Evolutionary conservation across 192 early-diverging fungal genomes (phyloP).

Genomic region (Rhizophagus clarus): DNA sequence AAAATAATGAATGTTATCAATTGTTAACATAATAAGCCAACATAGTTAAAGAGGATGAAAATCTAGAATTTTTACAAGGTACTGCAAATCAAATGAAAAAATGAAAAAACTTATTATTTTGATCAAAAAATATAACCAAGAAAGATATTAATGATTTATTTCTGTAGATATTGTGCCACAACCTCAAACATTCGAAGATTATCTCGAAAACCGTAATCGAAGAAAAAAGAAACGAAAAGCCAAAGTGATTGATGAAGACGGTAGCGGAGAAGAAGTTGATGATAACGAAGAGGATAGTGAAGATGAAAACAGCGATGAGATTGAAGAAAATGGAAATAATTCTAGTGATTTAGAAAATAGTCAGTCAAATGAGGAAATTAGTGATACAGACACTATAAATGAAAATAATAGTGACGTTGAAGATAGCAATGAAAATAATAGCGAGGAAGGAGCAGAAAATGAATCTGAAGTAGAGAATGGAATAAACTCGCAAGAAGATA

Average conservation of each 20-base stretch:
- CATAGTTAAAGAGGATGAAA: constrained; percentile 38
- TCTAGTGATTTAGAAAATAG: background rate
- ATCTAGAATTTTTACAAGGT: constrained; percentile 41
- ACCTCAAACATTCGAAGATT: background rate
- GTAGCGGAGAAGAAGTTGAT: constrained; percentile 18
- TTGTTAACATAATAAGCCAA: constrained; percentile 30
- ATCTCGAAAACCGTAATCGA: background rate
- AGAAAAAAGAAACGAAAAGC: background rate
- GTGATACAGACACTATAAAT: background rate
- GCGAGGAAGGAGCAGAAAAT: constrained; percentile 2
- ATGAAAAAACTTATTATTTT: background rate
- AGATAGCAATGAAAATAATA: constrained; percentile 28
- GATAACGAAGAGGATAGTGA: constrained; percentile 39
- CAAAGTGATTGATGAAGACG: background rate
- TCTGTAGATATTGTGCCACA: background rate
- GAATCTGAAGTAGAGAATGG: constrained; percentile 31
- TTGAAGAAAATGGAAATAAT: constrained; percentile 32
- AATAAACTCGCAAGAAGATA: background rate
- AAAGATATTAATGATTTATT: background rate
- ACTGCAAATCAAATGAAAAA: background rate
- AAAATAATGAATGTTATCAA: background rate
- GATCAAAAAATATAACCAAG: background rate
- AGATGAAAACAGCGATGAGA: constrained; percentile 42
- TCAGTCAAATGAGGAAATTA: background rate
- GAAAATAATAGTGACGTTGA: constrained; percentile 23